A percentile compares a stretch with the other conserved stretches of the same genome.
Conservation (phyloP, 371 early-diverging fungal species). For the Mortierella sp. region DNA sequence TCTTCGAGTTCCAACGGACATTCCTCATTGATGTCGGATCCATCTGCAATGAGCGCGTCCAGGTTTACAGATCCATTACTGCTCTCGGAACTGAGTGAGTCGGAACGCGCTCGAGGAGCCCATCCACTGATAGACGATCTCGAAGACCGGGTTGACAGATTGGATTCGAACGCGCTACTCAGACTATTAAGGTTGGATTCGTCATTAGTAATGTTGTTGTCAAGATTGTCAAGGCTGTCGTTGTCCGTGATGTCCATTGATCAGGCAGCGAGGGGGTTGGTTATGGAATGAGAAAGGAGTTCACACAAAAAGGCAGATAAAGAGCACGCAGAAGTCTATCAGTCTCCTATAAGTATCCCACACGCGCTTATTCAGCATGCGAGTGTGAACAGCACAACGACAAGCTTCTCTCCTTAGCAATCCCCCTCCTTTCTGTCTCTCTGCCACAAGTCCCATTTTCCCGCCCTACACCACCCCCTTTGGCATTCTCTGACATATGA, state of each 20-base stretch:
- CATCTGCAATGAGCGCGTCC: slow-evolving; percentile 47
- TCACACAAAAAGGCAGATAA: background rate
- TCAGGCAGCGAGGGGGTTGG: too few relatives aligned
- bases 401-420: too few relatives aligned
- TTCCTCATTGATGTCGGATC: slow-evolving; percentile 49
- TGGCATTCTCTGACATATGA: background rate
- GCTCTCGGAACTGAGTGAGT: slow-evolving; percentile 29
- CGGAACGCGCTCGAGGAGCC: slow-evolving; percentile 40
- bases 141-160: slow-evolving; percentile 25
- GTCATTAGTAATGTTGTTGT: too few relatives aligned
- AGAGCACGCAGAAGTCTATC: too few relatives aligned
- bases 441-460: background rate
- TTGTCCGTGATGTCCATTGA: background rate
- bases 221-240: too few relatives aligned
- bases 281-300: background rate
- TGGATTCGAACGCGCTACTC: slow-evolving; percentile 29
- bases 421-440: background rate
- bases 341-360: too few relatives aligned
- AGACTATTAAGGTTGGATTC: too few relatives aligned
- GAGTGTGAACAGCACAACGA: too few relatives aligned
- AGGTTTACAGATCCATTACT: slow-evolving; percentile 50
- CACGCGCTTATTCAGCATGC: too few relatives aligned
- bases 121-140: slow-evolving; percentile 34
- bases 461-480: background rate
- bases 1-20: slow-evolving; percentile 38